A percentile compares a stretch with the other conserved stretches of the same genome.
Evolutionary conservation across 1,284 basidiomycete species (phyloP).

Genomic region (Boletus mariae): DNA sequence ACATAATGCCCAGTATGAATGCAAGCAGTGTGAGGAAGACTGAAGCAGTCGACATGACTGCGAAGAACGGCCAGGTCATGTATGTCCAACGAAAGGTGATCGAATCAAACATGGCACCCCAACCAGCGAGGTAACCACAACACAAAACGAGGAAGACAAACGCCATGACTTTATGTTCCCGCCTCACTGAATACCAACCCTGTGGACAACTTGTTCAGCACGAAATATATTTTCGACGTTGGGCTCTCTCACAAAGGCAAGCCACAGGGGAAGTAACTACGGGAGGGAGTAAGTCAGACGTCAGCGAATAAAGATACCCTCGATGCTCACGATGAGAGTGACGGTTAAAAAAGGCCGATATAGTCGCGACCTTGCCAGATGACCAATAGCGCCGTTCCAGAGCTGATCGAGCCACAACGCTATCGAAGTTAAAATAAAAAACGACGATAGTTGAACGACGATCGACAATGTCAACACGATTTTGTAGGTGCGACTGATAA

Average conservation of each 20-base stretch:
- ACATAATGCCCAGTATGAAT: constrained; percentile 60
- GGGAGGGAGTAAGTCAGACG: constrained; percentile 11
- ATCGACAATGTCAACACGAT: constrained; percentile 68
- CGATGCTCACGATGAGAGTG: constrained; percentile 52
- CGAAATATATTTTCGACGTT: background rate
- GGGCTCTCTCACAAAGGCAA: constrained; percentile 47
- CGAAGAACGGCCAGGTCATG: constrained; percentile 70
- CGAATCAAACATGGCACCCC: constrained; percentile 69
- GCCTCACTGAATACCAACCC: constrained; percentile 74
- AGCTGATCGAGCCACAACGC: constrained; percentile 76
- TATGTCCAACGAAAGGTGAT: constrained; percentile 74
- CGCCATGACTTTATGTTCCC: constrained; percentile 58
- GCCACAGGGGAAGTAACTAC: constrained; percentile 67
- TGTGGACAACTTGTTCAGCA: constrained; percentile 26
- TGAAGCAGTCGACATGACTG: constrained; percentile 56
- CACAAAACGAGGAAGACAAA: constrained; percentile 60
- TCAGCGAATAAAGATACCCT: background rate
- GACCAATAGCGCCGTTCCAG: constrained; percentile 59
- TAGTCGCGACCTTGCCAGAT: constrained; percentile 42
- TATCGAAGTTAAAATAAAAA: constrained; percentile 69
- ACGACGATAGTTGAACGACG: constrained; percentile 67
- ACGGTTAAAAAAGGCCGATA: constrained; percentile 57
- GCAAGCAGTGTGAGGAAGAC: constrained; percentile 53
- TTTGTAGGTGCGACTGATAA: constrained; percentile 72
- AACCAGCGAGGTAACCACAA: constrained; percentile 58